These are phyloP conservation scores for Aspergillus nomiae DNA, from an alignment of 2,329 filamentous ascomycete genomes.

Conservation along the genomic window DNA sequence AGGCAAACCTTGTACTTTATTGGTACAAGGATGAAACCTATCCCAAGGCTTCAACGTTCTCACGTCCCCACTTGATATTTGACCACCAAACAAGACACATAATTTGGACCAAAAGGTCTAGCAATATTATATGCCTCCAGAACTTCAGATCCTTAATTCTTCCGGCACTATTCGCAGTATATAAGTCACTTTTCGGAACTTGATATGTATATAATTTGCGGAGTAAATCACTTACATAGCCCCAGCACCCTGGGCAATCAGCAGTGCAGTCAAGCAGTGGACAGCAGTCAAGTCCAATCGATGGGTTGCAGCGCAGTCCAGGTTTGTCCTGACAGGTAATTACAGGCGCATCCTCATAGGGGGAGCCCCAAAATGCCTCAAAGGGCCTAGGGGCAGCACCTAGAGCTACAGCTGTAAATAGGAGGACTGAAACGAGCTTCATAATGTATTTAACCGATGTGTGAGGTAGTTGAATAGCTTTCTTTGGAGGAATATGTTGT, in stretches of 20 bases:
- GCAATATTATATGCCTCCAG: background rate
- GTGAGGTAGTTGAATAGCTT: background rate
- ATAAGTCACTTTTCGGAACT: background rate
- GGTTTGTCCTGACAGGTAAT: background rate
- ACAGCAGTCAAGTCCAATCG: background rate
- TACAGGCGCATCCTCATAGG: background rate
- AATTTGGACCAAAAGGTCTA: background rate
- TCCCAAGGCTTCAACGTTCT: background rate
- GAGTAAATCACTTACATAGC: background rate
- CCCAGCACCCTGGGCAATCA: background rate
- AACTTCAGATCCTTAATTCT: background rate
- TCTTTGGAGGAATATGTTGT: background rate
- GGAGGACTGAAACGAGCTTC: background rate
- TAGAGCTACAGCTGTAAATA: background rate
- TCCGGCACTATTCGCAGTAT: background rate
- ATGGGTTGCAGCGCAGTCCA: background rate
- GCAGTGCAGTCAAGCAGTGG: background rate
- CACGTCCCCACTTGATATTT: background rate
- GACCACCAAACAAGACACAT: background rate
- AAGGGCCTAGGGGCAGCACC: background rate
- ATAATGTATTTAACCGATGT: background rate
- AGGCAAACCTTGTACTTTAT: background rate
- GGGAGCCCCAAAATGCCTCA: background rate
- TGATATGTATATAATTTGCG: background rate
- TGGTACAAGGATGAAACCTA: background rate